A percentile compares a stretch with the other conserved stretches of the same genome.
phyloP scores from a whole-genome alignment of 228 moss, liverwort and hornwort genomes.

The Sphagnum fallax region DNA sequence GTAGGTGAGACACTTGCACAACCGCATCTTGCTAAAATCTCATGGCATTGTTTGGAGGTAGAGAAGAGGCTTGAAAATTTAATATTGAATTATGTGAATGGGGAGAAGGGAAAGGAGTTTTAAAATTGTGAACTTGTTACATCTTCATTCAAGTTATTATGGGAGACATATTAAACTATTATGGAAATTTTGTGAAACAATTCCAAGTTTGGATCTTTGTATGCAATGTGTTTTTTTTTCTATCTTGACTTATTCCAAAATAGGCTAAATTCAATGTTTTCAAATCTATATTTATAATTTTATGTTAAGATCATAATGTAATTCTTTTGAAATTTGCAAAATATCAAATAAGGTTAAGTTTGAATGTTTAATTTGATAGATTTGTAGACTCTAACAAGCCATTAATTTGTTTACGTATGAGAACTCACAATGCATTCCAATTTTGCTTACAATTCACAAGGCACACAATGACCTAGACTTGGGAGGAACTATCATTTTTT shows the following conservation, averaged over 20 bases:
- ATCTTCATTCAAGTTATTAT: conserved; percentile 93
- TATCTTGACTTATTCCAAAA: no score
- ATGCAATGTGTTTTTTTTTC: conserved; percentile 38
- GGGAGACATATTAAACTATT: conserved; percentile 96
- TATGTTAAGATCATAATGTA: no score
- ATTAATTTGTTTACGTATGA: conserved; percentile 45
- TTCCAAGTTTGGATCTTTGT: conserved; percentile 85
- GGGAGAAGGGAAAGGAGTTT: conserved; percentile 93
- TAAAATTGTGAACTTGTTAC: conserved; percentile 94
- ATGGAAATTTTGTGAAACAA: conserved; percentile 94
- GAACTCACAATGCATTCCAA: conserved; percentile 89
- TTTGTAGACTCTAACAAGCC: no score
- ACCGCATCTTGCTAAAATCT: conserved; percentile 82
- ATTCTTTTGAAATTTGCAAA: no score
- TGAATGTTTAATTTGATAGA: no score
- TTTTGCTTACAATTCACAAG: conserved; percentile 93
- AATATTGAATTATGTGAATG: conserved; percentile 97
- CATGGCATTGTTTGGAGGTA: conserved; percentile 83
- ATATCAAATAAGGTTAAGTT: no score
- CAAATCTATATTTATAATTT: no score
- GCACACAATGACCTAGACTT: conserved; percentile 34
- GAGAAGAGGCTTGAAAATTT: conserved; percentile 97
- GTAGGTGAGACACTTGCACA: conserved; percentile 84
- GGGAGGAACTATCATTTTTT: conserved; percentile 90
- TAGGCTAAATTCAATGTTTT: no score